phyloP scores from a whole-genome alignment of 768 basidiomycete species.

The Mycena kentingensis region DNA sequence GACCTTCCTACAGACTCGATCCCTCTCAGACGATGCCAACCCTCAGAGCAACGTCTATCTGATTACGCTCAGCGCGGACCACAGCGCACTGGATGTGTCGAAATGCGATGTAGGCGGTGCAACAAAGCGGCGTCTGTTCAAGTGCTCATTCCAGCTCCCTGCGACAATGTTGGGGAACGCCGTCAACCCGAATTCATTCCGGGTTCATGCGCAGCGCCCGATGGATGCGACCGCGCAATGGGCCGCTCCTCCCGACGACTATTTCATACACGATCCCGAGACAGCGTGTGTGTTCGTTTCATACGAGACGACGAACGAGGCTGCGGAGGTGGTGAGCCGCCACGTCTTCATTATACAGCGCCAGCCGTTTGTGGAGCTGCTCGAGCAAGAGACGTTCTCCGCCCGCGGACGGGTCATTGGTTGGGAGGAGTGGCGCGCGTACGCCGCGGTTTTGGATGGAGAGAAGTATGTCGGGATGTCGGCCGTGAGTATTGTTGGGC shows the following conservation, averaged over 20 bases:
- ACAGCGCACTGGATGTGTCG: too few species aligned
- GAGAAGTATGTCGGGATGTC: not conserved
- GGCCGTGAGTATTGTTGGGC: not conserved
- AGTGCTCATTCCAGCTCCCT: not conserved
- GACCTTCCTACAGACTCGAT: too few species aligned
- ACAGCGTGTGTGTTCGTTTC: not conserved
- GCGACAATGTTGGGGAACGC: not conserved
- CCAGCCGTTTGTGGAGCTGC: not conserved
- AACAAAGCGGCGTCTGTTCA: too few species aligned
- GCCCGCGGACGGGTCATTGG: not conserved
- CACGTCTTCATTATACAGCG: not conserved
- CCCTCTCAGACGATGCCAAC: too few species aligned
- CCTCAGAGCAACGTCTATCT: too few species aligned
- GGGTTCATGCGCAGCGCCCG: not conserved
- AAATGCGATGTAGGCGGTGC: too few species aligned
- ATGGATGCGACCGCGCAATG: not conserved
- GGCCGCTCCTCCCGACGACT: not conserved
- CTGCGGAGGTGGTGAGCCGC: not conserved
- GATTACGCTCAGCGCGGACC: too few species aligned
- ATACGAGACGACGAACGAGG: not conserved
- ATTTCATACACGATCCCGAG: not conserved
- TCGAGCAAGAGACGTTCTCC: too few species aligned
- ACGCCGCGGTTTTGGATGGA: not conserved
- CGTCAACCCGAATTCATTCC: not conserved
- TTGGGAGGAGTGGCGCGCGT: not conserved